Conservation (phyloP, 2,329 filamentous ascomycete genomes). For the Blastomyces percursus region DNA sequence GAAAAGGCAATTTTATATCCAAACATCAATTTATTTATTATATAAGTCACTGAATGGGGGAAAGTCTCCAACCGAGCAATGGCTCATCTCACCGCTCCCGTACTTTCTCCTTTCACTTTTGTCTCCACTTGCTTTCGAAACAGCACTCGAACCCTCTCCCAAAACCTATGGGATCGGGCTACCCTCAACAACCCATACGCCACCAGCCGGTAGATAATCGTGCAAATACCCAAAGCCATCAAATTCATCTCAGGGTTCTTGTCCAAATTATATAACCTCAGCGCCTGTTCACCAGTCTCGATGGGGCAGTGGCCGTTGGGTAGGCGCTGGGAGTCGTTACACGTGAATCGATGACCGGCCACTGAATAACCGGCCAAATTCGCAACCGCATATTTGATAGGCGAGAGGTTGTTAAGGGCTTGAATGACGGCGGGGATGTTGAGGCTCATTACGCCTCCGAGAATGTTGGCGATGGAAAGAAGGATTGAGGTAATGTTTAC, state of each 20-base stretch:
- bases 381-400: conserved; percentile 57
- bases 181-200: conserved; percentile 28
- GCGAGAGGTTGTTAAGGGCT: conserved; percentile 59
- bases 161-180: conserved; percentile 10
- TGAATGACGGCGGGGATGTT: conserved; percentile 56
- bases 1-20: no score
- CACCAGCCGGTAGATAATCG: conserved; percentile 54
- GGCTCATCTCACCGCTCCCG: not conserved
- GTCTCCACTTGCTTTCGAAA: not conserved
- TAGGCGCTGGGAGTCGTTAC: conserved; percentile 48
- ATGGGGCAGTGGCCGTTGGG: conserved; percentile 54
- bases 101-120: not conserved
- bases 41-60: not conserved
- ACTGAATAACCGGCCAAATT: conserved; percentile 58
- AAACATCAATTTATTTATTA: not conserved
- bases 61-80: not conserved
- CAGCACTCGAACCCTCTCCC: conserved; percentile 6
- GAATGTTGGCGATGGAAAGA: conserved; percentile 58
- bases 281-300: conserved; percentile 53
- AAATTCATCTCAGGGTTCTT: conserved; percentile 51
- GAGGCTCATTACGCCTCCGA: conserved; percentile 61
- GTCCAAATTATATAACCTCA: conserved; percentile 57
- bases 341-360: conserved; percentile 51
- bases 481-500: conserved; percentile 62
- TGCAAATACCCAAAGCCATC: conserved; percentile 50